Base-by-base conservation (phyloP, 148 eudicot genomes). In the Cornus controversa region DNA sequence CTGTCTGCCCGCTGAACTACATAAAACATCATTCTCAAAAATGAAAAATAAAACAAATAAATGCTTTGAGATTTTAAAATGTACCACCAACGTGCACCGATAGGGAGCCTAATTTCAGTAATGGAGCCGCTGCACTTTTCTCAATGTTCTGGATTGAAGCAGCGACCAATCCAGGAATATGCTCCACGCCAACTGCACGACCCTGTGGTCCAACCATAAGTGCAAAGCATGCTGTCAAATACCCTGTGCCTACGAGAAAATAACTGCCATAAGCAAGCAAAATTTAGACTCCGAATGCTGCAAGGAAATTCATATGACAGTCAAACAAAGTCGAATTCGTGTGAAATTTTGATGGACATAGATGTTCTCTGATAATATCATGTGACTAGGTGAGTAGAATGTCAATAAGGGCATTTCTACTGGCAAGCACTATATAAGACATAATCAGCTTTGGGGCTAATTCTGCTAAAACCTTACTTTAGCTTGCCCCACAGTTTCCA, bases 201-300 rank as follows among this genome's bases (percentile, higher is more conserved):
- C 99, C 99, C 86, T 93, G 77, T 62, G 90, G 81, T 64, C 98
- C 98, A 82, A 96, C 97, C 98, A 96, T 96, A 63, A 89, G 31
- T 16, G 98, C 98, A 80, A 96, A 93, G 78, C 99, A 96, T 70
- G 99, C 99, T n/a, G 99, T 96, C 91, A 96, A 82, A 79, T 96
- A 96, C 66, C 64, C 64, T 0, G 64, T 60, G 3, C 64, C 64
- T 60, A n/a, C 64, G 6, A 60, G 20, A 60, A 60, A 60, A n/a
- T 1, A 60, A 60, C 6, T 7, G 24, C 6, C 24, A 6, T 60
- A 22, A 22, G 23, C 4, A n/a, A 6, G 4, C 34, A 31, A 54
- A 54, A 16, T 54, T 4, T 15, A 18, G 15, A 54, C 62, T 54
- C 20, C 2, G 20, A 18, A 54, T 10, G 15, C 22, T 13, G 18